Evolutionary conservation across 2,329 filamentous ascomycete genomes (phyloP).

Genomic region (Aspergillus sp.): DNA sequence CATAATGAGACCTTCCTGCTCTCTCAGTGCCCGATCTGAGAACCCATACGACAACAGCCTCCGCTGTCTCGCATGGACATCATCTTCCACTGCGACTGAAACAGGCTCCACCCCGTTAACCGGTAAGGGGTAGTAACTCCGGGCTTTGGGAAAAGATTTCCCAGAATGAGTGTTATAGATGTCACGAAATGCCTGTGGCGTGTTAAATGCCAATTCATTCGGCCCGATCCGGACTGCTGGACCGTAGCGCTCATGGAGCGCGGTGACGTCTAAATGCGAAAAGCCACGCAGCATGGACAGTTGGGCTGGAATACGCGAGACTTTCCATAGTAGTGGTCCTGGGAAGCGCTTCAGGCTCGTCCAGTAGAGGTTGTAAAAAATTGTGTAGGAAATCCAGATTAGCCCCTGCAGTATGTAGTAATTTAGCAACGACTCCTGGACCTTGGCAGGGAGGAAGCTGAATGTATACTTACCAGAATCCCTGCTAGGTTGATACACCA

Average conservation of each 20-base stretch:
- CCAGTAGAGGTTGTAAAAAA: neutral
- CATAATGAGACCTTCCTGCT: slow-evolving; percentile 9
- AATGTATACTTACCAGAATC: too few relatives aligned
- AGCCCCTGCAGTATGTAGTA: too few relatives aligned
- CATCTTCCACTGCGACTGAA: slow-evolving; percentile 1
- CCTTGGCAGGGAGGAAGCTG: too few relatives aligned
- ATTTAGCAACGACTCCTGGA: too few relatives aligned
- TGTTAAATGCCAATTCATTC: slow-evolving; percentile 23
- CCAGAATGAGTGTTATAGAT: slow-evolving; percentile 24
- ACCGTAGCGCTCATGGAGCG: slow-evolving; percentile 7
- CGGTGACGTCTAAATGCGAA: neutral
- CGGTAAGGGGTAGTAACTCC: slow-evolving; percentile 6
- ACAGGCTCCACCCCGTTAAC: neutral
- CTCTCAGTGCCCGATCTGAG: slow-evolving; percentile 17
- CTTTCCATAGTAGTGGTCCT: neutral
- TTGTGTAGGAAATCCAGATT: too few relatives aligned
- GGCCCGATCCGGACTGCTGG: slow-evolving; percentile 14
- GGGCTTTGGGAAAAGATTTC: slow-evolving; percentile 16
- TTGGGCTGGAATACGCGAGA: neutral
- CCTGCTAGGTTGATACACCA: too few relatives aligned
- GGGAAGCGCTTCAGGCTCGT: neutral
- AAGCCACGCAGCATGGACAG: neutral
- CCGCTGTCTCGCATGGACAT: slow-evolving; percentile 9
- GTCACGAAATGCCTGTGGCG: slow-evolving; percentile 23
- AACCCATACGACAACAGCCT: slow-evolving; percentile 19